A percentile compares a stretch with the other conserved stretches of the same genome.
Conservation (phyloP, 1,284 basidiomycete species). For the Melampsora larici-populina region DNA sequence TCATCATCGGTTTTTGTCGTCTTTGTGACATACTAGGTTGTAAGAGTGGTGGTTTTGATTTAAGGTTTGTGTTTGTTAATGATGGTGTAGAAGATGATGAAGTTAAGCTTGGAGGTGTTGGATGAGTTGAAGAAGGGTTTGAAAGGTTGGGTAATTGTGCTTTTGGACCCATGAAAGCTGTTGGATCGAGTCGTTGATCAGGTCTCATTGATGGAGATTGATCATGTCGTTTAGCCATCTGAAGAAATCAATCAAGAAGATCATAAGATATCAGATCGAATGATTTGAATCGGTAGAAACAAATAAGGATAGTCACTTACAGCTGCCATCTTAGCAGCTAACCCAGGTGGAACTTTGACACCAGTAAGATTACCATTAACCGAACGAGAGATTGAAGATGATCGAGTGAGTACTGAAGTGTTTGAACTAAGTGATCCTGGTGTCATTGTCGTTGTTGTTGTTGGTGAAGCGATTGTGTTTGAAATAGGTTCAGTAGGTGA, state of each 20-base stretch:
- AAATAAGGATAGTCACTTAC: slow-evolving; percentile 3
- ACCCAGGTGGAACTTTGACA: slow-evolving; percentile 25
- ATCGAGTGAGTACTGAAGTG: not conserved
- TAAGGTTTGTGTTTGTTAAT: not conserved
- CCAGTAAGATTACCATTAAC: slow-evolving; percentile 5
- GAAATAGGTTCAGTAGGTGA: not conserved
- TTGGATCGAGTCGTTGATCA: slow-evolving; percentile 26
- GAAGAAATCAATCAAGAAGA: not conserved
- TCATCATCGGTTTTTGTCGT: slow-evolving; percentile 16
- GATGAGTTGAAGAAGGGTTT: not conserved
- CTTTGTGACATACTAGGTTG: slow-evolving; percentile 5
- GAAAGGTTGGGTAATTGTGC: not conserved
- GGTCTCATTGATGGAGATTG: slow-evolving; percentile 16
- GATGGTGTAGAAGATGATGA: not conserved
- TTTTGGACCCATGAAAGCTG: slow-evolving; percentile 20
- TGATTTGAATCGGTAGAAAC: not conserved
- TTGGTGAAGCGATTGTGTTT: not conserved
- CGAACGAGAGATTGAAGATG: not conserved
- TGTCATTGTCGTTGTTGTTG: not conserved
- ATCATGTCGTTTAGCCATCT: slow-evolving; percentile 34
- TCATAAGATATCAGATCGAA: not conserved
- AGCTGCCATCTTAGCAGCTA: slow-evolving; percentile 35
- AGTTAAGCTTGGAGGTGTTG: not conserved
- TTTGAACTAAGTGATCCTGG: not conserved
- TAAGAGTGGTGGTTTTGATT: not conserved